phyloP scores from a whole-genome alignment of 2,329 filamentous ascomycete species.

The Cytospora schulzeri region DNA sequence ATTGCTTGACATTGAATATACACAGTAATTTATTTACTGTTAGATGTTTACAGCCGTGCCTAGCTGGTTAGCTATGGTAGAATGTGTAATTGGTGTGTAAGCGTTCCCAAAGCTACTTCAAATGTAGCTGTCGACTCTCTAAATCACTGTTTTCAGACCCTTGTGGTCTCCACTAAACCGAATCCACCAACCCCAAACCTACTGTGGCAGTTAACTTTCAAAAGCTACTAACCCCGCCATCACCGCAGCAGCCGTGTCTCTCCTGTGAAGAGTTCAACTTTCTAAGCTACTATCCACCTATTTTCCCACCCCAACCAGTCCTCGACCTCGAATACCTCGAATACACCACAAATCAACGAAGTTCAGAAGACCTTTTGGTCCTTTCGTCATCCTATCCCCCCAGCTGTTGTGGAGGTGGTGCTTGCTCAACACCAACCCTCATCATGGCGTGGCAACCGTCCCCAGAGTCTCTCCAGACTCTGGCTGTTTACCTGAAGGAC shows the following conservation, averaged over 20 bases:
- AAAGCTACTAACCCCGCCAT: neutral
- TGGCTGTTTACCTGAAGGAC: constrained; percentile 86
- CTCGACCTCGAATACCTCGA: neutral
- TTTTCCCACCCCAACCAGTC: neutral
- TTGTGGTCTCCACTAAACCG: neutral
- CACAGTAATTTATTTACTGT: too few species aligned
- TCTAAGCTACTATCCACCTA: constrained; percentile 7
- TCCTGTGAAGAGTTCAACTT: constrained; percentile 12
- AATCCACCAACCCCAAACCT: neutral
- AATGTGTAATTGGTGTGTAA: neutral
- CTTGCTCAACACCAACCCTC: constrained; percentile 22
- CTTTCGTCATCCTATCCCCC: constrained; percentile 1
- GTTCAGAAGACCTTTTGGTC: neutral
- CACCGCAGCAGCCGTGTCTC: constrained; percentile 8
- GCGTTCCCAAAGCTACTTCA: too few species aligned
- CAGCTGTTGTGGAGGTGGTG: constrained; percentile 26
- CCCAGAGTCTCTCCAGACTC: constrained; percentile 83
- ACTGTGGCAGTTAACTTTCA: constrained; percentile 3
- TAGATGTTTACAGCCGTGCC: too few species aligned
- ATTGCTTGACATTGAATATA: neutral
- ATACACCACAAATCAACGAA: neutral
- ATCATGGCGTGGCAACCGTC: constrained; percentile 91
- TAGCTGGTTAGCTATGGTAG: too few species aligned
- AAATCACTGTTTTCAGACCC: constrained; percentile 1
- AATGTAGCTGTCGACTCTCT: neutral